Evolutionary conservation across 179 eudicot species (phyloP), one percentile per base, ranked within the genome.

Genomic region (Carnegiea gigantea): DNA sequence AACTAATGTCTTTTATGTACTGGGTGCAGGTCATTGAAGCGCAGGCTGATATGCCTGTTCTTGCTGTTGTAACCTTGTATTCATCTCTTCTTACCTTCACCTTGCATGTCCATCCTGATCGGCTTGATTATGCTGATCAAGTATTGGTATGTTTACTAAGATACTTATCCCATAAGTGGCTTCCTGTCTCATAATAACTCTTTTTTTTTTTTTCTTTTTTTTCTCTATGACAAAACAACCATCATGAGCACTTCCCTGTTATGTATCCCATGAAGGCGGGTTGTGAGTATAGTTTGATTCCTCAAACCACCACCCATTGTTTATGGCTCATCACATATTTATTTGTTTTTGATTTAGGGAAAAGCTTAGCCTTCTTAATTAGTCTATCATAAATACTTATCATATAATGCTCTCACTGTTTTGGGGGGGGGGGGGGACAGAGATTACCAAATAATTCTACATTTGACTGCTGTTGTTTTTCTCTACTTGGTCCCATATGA

Each of bases 101-200:
- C 49, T 89, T 96, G 73, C 96, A 93, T 81, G 98, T 96, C 65
- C 98, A 96, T 82, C 98, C 99, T 48, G 98, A 96, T 51, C 91
- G 98, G 73, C 95, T 96, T 86, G 99, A 96, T 92, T 96, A 96
- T 77, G 99, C 97, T 44, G 96, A 96, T 87, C 99, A 94, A 88
- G 93, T 96, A 88, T 86, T 96, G 99, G 99, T 94, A 92, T 80
- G 93, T 83, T 87, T 20, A 57, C 70, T 83, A 15, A 28, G 57
- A 81, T 81, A 38, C n/a, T 81, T 76, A 33, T 64, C 59, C 64
- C 24, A 12, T 67, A 71, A 49, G 6, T 28, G 20, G 75, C n/a
- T 36, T 21, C 9, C 23, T 79, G 44, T 64, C n/a, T 38, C 36
- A 46, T 38, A 51, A 15, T 11, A 23, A 65, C 51, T 68, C 3